Conservation (phyloP, 139 green algal species). For the Coccomyxa sp. region DNA sequence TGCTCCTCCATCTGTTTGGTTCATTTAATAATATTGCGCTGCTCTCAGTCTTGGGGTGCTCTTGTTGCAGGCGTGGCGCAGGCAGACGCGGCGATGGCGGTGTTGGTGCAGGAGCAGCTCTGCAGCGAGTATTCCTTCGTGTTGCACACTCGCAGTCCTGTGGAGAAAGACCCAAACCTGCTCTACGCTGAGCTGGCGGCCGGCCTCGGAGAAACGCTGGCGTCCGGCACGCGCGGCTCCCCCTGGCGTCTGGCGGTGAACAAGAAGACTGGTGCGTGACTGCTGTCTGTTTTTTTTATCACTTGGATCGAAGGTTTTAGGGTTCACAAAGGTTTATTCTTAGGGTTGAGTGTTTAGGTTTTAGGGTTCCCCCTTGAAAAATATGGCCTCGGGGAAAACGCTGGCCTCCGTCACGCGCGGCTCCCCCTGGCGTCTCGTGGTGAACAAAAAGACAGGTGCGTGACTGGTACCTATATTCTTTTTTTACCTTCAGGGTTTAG, state of each 20-base stretch:
- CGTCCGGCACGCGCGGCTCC: slow-evolving; percentile 77
- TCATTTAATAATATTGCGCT: too few relatives aligned
- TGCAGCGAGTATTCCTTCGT: slow-evolving; percentile 74
- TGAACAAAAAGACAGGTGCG: slow-evolving; percentile 53
- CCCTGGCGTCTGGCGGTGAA: slow-evolving; percentile 82
- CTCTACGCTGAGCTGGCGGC: slow-evolving; percentile 81
- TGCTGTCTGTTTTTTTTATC: too few relatives aligned
- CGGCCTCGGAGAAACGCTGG: slow-evolving; percentile 91
- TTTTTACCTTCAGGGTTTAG: too few relatives aligned
- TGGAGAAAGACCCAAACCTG: slow-evolving; percentile 39
- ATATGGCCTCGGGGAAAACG: slow-evolving; percentile 92
- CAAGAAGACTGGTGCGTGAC: slow-evolving; percentile 36
- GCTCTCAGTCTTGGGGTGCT: too few relatives aligned
- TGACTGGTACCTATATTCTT: too few relatives aligned
- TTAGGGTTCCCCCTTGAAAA: too few relatives aligned
- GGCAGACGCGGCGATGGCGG: slow-evolving; percentile 77
- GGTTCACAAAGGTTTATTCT: too few relatives aligned
- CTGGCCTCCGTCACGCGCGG: slow-evolving; percentile 84
- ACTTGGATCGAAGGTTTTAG: too few relatives aligned
- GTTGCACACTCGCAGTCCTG: slow-evolving; percentile 78
- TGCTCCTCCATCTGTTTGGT: too few relatives aligned
- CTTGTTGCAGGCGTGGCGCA: slow-evolving; percentile 60
- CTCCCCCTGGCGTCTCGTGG: slow-evolving; percentile 81
- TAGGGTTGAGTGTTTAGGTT: too few relatives aligned
- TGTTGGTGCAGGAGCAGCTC: slow-evolving; percentile 83